Evolutionary conservation across 2,329 filamentous ascomycete genomes (phyloP).

Genomic region (Neonectria magnoliae): DNA sequence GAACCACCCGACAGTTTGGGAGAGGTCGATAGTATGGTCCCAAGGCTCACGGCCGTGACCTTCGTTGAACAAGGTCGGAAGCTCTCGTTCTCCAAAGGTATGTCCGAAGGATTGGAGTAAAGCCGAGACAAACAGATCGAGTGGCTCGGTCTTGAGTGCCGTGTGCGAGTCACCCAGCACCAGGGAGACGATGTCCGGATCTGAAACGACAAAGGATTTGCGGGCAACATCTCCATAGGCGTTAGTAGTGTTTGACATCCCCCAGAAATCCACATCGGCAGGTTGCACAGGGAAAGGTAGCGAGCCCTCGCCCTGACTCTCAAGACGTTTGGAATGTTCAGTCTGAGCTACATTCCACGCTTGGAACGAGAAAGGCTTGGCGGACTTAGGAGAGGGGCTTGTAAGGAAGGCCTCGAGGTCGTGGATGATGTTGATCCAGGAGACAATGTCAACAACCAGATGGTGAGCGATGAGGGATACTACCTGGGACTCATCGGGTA

Average conservation of each 20-base stretch:
- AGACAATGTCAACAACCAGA: slow-evolving; percentile 56
- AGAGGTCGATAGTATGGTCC: slow-evolving; percentile 46
- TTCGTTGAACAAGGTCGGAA: slow-evolving; percentile 52
- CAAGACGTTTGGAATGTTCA: slow-evolving; percentile 40
- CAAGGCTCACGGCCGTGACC: slow-evolving; percentile 54
- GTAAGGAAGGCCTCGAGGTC: slow-evolving; percentile 54
- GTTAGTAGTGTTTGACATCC: slow-evolving; percentile 22
- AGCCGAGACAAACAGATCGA: slow-evolving; percentile 52
- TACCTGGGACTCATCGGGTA: slow-evolving; percentile 28
- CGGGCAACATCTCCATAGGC: slow-evolving; percentile 20
- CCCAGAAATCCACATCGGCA: slow-evolving; percentile 33
- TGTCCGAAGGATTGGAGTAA: slow-evolving; percentile 47
- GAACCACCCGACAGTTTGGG: slow-evolving; percentile 58
- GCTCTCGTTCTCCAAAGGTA: slow-evolving; percentile 47
- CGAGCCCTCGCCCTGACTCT: background rate
- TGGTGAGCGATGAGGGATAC: slow-evolving; percentile 50
- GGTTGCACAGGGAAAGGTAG: slow-evolving; percentile 21
- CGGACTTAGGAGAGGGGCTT: slow-evolving; percentile 17
- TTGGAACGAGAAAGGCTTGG: slow-evolving; percentile 48
- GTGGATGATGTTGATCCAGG: slow-evolving; percentile 56
- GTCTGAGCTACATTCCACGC: slow-evolving; percentile 50
- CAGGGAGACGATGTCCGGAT: background rate
- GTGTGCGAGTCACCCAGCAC: slow-evolving; percentile 41
- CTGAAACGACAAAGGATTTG: slow-evolving; percentile 19
- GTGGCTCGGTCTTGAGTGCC: slow-evolving; percentile 47